These are phyloP conservation scores for Eimeria mitis DNA, from an alignment of 169 alveolate species.

Conservation along the genomic window DNA sequence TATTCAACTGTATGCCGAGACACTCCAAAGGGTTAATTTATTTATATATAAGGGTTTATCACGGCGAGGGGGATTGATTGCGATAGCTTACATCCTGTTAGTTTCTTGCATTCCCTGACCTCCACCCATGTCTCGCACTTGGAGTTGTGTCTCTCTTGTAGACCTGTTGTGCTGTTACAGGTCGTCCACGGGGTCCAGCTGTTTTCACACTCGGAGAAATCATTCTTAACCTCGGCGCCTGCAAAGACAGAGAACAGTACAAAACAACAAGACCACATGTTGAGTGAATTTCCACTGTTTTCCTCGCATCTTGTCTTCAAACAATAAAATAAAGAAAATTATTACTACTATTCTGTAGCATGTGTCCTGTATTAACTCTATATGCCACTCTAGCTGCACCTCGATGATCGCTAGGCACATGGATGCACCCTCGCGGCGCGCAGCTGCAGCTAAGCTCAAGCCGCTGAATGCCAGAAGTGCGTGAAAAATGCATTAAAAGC, in stretches of 20 bases:
- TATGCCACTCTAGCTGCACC: background rate
- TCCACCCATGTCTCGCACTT: constrained; percentile 20
- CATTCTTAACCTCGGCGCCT: constrained; percentile 3
- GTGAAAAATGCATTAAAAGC: background rate
- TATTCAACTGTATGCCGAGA: no score
- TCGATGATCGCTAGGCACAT: background rate
- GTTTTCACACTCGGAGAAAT: background rate
- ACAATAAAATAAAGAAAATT: background rate
- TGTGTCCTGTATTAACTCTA: background rate
- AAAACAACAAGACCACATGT: no score
- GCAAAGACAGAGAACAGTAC: background rate
- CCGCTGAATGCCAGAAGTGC: background rate
- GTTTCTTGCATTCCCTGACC: constrained; percentile 24
- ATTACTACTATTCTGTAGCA: no score
- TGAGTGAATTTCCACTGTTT: background rate
- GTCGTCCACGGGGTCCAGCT: constrained; percentile 37
- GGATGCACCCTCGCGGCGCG: background rate
- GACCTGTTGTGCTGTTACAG: constrained; percentile 12
- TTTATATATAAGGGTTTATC: no score
- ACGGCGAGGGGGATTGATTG: background rate
- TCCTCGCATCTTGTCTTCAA: background rate
- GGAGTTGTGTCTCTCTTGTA: constrained; percentile 4
- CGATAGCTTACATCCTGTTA: constrained; percentile 10
- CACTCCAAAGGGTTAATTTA: no score
- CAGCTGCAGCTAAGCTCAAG: background rate